Evolutionary conservation across 2,329 filamentous ascomycete genomes (phyloP), one percentile per base, ranked within the genome.

Genomic region (Xylogone sp.): DNA sequence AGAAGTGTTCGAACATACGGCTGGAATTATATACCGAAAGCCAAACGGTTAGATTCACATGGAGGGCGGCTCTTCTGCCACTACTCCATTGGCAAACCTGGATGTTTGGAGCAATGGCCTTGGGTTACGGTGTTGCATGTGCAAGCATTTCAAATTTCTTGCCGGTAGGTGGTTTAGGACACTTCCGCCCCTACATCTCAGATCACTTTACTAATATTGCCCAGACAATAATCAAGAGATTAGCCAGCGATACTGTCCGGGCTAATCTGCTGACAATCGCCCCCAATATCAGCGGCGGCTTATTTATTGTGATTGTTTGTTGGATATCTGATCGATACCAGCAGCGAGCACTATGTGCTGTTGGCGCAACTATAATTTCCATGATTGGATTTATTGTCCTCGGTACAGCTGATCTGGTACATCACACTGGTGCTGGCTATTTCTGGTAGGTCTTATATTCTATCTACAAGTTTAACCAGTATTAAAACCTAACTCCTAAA

Each of bases 81-180:
- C 44, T 45, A 8, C 10, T 22, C 7, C 20, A 51, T 19, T 53
- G 52, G 52, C 46, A 48, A 44, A 19, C 22, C 21, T 53, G 45
- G 52, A 53, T 24, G 21, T 53, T 51, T 46, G 48, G 20, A 2
- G 48, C 51, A n/a, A 53, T 51, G 48, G 52, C 48, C 19, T 43
- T 53, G 3, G 34, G 46, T 24, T 53, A 53, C 43, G 52, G 48
- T 3, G 31, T 50, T 45, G 48, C 34, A 7, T 43, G 31, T 22
- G 39, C 42, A 7, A 45, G 45, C 21, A 53, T 45, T 24, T 45
- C 24, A 4, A 53, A 53, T 42, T 53, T 53, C 24, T 29, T 53
- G 7, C 52, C 52, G 6, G 51, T 53, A 43, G 18, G 44, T 27
- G 2, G 5, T 45, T 13, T 16, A 3, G 21, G 39, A 10, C 2